phyloP scores from a whole-genome alignment of 2,329 filamentous ascomycete species.

The Hypomyces perniciosus region DNA sequence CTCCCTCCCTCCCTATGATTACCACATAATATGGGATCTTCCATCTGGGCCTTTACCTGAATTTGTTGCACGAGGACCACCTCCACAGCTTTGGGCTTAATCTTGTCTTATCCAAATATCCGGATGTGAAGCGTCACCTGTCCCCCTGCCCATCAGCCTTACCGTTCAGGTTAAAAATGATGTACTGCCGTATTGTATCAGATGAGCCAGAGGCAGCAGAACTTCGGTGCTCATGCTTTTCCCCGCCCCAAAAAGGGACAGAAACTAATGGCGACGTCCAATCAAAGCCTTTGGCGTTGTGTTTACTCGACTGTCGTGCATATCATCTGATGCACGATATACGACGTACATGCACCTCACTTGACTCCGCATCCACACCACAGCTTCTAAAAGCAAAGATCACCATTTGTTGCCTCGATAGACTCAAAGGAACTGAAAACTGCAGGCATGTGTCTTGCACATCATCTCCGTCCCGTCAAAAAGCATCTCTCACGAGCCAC shows the following conservation, averaged over 20 bases:
- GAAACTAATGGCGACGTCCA: not conserved
- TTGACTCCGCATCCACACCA: too few relatives aligned
- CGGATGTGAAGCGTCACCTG: too few relatives aligned
- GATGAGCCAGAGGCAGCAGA: not conserved
- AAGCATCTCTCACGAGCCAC: not conserved
- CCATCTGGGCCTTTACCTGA: not conserved
- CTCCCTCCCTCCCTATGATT: too few relatives aligned
- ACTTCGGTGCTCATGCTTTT: not conserved
- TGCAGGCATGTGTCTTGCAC: not conserved
- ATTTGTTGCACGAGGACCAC: not conserved
- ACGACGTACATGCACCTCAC: too few relatives aligned
- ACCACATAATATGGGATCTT: not conserved
- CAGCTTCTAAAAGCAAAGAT: too few relatives aligned
- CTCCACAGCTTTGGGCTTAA: not conserved
- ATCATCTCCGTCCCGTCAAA: not conserved
- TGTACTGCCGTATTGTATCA: too few relatives aligned
- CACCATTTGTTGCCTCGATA: not conserved
- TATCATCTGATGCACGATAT: too few relatives aligned
- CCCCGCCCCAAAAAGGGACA: not conserved
- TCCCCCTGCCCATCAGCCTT: too few relatives aligned
- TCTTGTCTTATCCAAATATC: too few relatives aligned
- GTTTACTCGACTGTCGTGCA: not conserved
- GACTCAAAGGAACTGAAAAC: not conserved
- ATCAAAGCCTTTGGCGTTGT: not conserved
- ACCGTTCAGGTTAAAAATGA: too few relatives aligned